Percentiles rank a stretch among this genome's conserved stretches.
These are phyloP conservation scores for Begonia fuchsioides DNA, from an alignment of 306 rosid genomes.

Conservation along the genomic window DNA sequence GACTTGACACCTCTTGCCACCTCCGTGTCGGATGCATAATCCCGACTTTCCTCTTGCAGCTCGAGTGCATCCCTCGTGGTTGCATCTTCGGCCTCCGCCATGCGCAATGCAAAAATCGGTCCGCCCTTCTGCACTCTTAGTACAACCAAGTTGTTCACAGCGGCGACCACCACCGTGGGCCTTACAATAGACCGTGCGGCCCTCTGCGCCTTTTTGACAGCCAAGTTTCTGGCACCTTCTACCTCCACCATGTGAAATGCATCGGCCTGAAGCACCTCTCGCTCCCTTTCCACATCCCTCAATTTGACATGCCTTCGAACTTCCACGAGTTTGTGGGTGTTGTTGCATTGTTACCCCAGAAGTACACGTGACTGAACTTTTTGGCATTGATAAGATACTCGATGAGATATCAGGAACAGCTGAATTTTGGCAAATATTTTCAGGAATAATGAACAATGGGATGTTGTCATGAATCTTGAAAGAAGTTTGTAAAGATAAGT, in stretches of 20 bases:
- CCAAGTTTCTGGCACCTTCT: slow-evolving; percentile 72
- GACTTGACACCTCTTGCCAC: slow-evolving; percentile 75
- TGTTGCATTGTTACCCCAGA: slow-evolving; percentile 43
- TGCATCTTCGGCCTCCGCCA: slow-evolving; percentile 86
- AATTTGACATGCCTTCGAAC: slow-evolving; percentile 53
- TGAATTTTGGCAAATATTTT: slow-evolving; percentile 23
- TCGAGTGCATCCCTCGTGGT: slow-evolving; percentile 50
- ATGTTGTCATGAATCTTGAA: too few species aligned
- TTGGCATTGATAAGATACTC: slow-evolving; percentile 23
- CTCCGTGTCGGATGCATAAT: slow-evolving; percentile 75
- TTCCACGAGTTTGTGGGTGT: slow-evolving; percentile 24
- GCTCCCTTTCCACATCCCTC: slow-evolving; percentile 88
- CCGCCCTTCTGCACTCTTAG: slow-evolving; percentile 85
- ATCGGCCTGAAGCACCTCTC: slow-evolving; percentile 75
- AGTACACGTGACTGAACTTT: slow-evolving; percentile 55
- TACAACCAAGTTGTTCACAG: slow-evolving; percentile 72
- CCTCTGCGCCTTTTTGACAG: slow-evolving; percentile 74
- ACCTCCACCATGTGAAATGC: slow-evolving; percentile 83
- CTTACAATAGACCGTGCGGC: slow-evolving; percentile 18
- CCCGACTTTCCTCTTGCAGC: slow-evolving; percentile 91
- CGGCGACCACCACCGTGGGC: slow-evolving; percentile 87
- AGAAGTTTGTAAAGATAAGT: too few species aligned
- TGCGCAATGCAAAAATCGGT: slow-evolving; percentile 83
- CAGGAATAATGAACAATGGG: slow-evolving; percentile 1
- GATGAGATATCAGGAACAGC: slow-evolving; percentile 30